Evolutionary conservation across 495 filamentous ascomycete genomes (phyloP).

Genomic region (Zalerion maritima): DNA sequence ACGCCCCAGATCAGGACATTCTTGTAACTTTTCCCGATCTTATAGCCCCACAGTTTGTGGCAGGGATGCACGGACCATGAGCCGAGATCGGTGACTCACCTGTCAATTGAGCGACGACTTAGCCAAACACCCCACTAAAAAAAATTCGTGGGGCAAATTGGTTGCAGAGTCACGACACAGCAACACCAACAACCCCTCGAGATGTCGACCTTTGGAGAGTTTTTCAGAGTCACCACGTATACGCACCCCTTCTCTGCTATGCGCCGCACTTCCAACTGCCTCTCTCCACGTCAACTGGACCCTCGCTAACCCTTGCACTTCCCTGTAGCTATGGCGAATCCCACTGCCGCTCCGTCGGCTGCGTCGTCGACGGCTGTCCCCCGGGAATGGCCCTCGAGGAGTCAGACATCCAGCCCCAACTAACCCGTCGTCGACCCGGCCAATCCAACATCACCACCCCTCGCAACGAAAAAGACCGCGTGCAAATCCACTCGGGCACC

Average conservation of each 20-base stretch:
- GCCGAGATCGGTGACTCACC: no score
- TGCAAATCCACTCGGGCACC: slow-evolving; percentile 86
- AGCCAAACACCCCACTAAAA: no score
- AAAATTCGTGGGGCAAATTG: no score
- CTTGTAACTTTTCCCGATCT: no score
- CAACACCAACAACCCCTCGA: neutral
- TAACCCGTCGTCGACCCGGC: slow-evolving; percentile 81
- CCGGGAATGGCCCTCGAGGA: slow-evolving; percentile 83
- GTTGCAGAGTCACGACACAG: no score
- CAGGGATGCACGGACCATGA: no score
- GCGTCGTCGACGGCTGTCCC: slow-evolving; percentile 77
- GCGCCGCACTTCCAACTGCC: slow-evolving; percentile 1
- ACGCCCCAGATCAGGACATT: no score
- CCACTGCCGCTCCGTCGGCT: slow-evolving; percentile 80
- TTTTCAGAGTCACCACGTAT: slow-evolving; percentile 76
- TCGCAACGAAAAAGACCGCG: slow-evolving; percentile 80
- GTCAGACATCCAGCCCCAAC: slow-evolving; percentile 84
- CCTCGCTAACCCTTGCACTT: slow-evolving; percentile 7
- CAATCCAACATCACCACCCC: slow-evolving; percentile 86
- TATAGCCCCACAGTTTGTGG: no score
- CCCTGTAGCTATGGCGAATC: slow-evolving; percentile 66
- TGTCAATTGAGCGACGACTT: no score
- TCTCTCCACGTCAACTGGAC: slow-evolving; percentile 1
- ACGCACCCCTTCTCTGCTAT: neutral
- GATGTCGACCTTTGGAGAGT: slow-evolving; percentile 87